Conservation (phyloP, 2,329 filamentous ascomycete species). For the Neonectria punicea region DNA sequence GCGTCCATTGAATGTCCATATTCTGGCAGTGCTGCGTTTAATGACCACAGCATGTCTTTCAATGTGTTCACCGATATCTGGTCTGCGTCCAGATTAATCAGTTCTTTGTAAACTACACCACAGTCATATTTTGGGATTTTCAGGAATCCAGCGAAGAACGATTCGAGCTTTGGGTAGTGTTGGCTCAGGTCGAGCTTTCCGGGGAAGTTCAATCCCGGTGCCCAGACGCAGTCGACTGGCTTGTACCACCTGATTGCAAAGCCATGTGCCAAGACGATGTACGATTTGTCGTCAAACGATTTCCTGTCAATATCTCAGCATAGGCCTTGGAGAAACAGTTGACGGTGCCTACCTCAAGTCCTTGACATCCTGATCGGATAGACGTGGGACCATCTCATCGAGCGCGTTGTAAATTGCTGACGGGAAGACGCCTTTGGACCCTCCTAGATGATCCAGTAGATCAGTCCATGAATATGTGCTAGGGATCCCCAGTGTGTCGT, state of each 20-base stretch:
- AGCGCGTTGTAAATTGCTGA: not conserved
- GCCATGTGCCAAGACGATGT: constrained; percentile 24
- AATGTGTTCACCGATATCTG: not conserved
- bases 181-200: constrained; percentile 33
- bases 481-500: constrained; percentile 28
- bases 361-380: not conserved
- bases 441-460: constrained; percentile 21
- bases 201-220: constrained; percentile 30
- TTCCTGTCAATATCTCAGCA: constrained; percentile 10
- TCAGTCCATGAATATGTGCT: constrained; percentile 27
- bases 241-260: constrained; percentile 24
- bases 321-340: constrained; percentile 18
- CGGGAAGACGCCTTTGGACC: not conserved
- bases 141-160: constrained; percentile 34
- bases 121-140: constrained; percentile 24
- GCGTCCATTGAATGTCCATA: constrained; percentile 34
- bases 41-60: constrained; percentile 25
- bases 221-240: constrained; percentile 32
- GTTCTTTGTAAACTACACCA: constrained; percentile 28
- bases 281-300: constrained; percentile 14
- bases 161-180: constrained; percentile 30
- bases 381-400: not conserved
- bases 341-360: not conserved
- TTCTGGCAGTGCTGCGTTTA: constrained; percentile 31
- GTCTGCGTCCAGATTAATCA: constrained; percentile 16